Conservation (phyloP, 2,329 filamentous ascomycete species). For the Ophiocordyceps camponoti-leonardi region DNA sequence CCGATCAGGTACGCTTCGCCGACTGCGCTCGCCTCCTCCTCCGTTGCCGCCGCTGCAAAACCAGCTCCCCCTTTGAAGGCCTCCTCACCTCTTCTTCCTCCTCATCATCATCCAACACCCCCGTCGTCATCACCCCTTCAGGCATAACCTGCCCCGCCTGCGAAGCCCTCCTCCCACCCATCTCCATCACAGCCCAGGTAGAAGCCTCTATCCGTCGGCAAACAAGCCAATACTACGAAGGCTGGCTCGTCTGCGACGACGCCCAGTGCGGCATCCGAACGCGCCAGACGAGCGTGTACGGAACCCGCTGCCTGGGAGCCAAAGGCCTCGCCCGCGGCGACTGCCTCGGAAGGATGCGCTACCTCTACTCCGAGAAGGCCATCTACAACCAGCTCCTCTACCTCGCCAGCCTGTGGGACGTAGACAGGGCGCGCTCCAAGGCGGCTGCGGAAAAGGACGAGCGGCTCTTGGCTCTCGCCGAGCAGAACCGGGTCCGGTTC, state of each 20-base stretch:
- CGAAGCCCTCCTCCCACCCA: slow-evolving; percentile 41
- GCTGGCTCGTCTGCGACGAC: slow-evolving; percentile 83
- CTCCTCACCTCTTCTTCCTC: slow-evolving; percentile 20
- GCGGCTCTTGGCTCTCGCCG: slow-evolving; percentile 53
- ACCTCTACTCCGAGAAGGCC: slow-evolving; percentile 74
- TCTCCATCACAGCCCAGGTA: slow-evolving; percentile 71
- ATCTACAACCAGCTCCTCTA: slow-evolving; percentile 93
- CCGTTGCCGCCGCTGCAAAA: slow-evolving; percentile 67
- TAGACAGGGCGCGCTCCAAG: slow-evolving; percentile 55
- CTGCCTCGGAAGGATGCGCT: slow-evolving; percentile 75
- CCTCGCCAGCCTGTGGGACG: slow-evolving; percentile 70
- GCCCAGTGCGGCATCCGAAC: slow-evolving; percentile 72
- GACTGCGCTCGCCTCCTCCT: slow-evolving; percentile 62
- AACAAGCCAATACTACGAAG: slow-evolving; percentile 77
- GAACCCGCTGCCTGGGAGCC: slow-evolving; percentile 74
- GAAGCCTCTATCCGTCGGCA: slow-evolving; percentile 68
- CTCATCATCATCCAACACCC: slow-evolving; percentile 27
- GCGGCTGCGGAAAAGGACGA: slow-evolving; percentile 39
- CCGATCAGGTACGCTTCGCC: slow-evolving; percentile 77
- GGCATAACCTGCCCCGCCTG: slow-evolving; percentile 65
- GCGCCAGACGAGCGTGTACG: slow-evolving; percentile 84
- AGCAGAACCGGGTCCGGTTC: slow-evolving; percentile 71
- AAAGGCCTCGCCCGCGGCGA: slow-evolving; percentile 60
- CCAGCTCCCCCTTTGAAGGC: slow-evolving; percentile 58
- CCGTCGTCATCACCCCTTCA: slow-evolving; percentile 51